Base-by-base conservation (phyloP, 768 basidiomycete species). In the Galerina marginata region DNA sequence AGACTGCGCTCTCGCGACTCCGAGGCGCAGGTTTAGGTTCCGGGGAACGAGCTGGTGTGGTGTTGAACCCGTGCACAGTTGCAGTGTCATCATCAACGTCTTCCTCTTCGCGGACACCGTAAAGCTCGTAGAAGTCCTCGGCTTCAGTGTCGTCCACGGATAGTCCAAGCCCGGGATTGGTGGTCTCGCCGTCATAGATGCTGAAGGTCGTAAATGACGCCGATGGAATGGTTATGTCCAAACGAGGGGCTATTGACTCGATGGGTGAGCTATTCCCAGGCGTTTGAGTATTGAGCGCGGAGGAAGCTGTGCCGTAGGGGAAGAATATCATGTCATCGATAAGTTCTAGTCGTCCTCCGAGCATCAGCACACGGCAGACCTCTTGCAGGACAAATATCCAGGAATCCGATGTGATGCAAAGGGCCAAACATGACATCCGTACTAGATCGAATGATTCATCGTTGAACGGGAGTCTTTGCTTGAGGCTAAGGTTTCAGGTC, bases 271-370 rank as follows among this genome's bases (percentile, higher is more conserved):
- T 42, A 39, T 16, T 37, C 42, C 58, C 48, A 29, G 56, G 29
- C 45, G 45, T 23, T 23, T 46, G n/a, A 29, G 25, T 43, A 46
- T 65, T 48, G 33, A 63, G 37, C 12, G 49, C 11, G 9, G 72
- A 46, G 29, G 65, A 65, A 11, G 69, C 53, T 54, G 73, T 70
- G 33, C 81, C 76, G 52, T 83, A 84, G 1, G 89, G 86, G 65
- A 90, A 90, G 65, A 85, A 71, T 39, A 89, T 73, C 54, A 84
- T 73, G 69, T 92, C 90, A 67, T 91, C 88, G 50, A 92, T 85
- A 20, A 91, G 64, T 67, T 93, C 91, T 4, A 93, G 73, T 4
- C 83, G 81, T 15, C 91, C 91, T 6, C 81, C 85, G 3, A 78
- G 78, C 25, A 75, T 77, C 6, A 92, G 76, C 10, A 93, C 83